A percentile compares a stretch with the other conserved stretches of the same genome.
Evolutionary conservation across 768 basidiomycete genomes (phyloP).

Genomic region (Suillus variegatus): DNA sequence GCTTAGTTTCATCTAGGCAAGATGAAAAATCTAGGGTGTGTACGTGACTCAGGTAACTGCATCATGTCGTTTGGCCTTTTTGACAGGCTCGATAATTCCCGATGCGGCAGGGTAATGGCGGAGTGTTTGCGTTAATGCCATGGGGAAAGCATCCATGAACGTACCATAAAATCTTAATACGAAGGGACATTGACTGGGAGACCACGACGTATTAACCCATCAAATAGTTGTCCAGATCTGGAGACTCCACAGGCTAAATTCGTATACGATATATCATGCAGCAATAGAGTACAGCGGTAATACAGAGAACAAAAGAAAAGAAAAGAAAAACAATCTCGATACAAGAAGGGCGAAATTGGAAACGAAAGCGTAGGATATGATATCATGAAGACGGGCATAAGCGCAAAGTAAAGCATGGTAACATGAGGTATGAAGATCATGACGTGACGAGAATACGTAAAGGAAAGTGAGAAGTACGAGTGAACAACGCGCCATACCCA

Average conservation of each 20-base stretch:
- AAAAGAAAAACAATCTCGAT: neutral
- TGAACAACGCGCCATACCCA: neutral
- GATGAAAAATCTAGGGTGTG: neutral
- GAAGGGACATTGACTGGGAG: neutral
- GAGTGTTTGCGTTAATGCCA: neutral
- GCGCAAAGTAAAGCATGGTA: conserved; percentile 2
- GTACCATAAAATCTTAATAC: neutral
- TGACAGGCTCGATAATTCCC: neutral
- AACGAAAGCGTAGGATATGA: conserved; percentile 7
- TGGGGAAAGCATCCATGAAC: neutral
- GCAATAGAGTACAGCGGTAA: conserved; percentile 3
- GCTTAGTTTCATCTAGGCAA: neutral
- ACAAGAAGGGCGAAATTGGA: conserved; percentile 3
- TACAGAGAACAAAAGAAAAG: conserved; percentile 8
- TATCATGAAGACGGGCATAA: conserved; percentile 14
- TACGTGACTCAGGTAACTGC: neutral
- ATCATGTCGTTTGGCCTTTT: neutral
- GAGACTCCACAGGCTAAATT: conserved; percentile 16
- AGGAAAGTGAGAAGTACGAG: neutral
- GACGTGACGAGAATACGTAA: neutral
- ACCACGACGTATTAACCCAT: neutral
- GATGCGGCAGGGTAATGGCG: neutral
- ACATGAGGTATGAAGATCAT: conserved; percentile 3
- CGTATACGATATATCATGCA: conserved; percentile 21
- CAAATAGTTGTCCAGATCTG: neutral